These are phyloP conservation scores for Stereocaulon alpinum DNA, from an alignment of 495 filamentous ascomycete genomes.

Conservation along the genomic window DNA sequence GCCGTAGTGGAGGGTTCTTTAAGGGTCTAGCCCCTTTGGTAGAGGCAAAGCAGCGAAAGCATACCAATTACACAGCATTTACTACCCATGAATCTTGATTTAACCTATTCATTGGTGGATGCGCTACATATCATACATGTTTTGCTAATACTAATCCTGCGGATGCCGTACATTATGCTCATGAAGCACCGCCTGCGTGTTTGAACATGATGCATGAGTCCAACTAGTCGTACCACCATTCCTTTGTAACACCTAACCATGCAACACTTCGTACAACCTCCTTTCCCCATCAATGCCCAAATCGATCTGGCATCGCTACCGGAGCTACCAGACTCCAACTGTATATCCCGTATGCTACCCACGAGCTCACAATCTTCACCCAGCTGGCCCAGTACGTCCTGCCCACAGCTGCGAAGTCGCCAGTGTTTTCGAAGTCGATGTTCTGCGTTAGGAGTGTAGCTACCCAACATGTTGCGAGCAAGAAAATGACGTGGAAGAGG, in stretches of 20 bases:
- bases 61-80: too few relatives aligned
- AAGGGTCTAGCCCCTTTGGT: background rate
- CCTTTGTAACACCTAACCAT: background rate
- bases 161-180: too few relatives aligned
- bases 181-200: too few relatives aligned
- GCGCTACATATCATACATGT: too few relatives aligned
- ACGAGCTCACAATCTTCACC: conserved; percentile 97
- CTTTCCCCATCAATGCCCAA: conserved; percentile 41
- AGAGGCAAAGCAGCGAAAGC: too few relatives aligned
- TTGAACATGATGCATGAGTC: background rate
- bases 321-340: conserved; percentile 87
- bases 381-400: conserved; percentile 96
- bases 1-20: background rate
- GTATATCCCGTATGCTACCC: conserved; percentile 94
- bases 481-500: conserved; percentile 96
- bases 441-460: conserved; percentile 85
- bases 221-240: background rate
- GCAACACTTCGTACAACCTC: background rate
- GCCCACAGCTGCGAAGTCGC: conserved; percentile 81
- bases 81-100: too few relatives aligned
- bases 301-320: conserved; percentile 73
- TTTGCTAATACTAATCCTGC: too few relatives aligned
- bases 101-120: too few relatives aligned
- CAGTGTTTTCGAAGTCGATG: conserved; percentile 52
- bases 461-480: conserved; percentile 91